A percentile compares a stretch with the other conserved stretches of the same genome.
Evolutionary conservation across 345 rosid species (phyloP).

Genomic region (Eucalyptus albens): DNA sequence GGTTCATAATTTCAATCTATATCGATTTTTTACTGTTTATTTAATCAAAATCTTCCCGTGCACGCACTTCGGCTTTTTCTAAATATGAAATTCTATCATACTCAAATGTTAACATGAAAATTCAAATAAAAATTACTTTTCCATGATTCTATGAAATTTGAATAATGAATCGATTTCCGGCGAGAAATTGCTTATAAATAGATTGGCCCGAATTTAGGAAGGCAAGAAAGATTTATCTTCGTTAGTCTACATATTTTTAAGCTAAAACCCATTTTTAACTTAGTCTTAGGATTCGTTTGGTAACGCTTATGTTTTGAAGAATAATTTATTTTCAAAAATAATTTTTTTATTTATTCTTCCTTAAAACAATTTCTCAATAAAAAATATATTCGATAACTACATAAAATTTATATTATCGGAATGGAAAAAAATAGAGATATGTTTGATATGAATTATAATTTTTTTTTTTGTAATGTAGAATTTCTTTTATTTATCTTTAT

Average conservation of each 20-base stretch:
- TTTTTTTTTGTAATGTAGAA: too few species aligned
- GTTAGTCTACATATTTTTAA: background rate
- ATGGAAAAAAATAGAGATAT: too few species aligned
- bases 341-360: rapidly evolving
- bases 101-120: background rate
- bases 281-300: rapidly evolving
- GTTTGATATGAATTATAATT: too few species aligned
- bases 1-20: background rate
- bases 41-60: background rate
- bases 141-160: background rate
- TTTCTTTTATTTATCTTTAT: too few species aligned
- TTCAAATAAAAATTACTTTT: too few species aligned
- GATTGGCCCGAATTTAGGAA: background rate
- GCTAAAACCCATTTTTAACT: background rate
- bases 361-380: rapidly evolving
- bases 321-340: rapidly evolving
- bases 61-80: background rate
- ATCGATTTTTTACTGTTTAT: background rate
- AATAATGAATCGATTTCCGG: too few species aligned
- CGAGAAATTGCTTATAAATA: too few species aligned
- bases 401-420: too few species aligned
- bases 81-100: too few species aligned
- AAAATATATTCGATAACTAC: too few species aligned
- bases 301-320: rapidly evolving
- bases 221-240: background rate